These are phyloP conservation scores for Cyberlindnera samutprakarnensis DNA, from an alignment of 805 yeast species.

Conservation along the genomic window DNA sequence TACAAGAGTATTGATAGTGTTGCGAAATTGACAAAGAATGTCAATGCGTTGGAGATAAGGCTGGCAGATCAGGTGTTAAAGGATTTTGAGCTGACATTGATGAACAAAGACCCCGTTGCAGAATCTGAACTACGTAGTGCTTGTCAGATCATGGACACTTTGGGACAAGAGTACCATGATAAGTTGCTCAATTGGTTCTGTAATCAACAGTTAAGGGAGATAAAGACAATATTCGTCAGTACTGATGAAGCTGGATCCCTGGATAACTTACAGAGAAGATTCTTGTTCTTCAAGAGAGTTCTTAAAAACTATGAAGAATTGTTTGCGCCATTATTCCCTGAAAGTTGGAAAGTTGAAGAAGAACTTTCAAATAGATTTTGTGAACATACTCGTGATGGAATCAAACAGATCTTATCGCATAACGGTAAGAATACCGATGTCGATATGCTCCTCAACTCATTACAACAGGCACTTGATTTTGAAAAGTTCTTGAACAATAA, in stretches of 20 bases:
- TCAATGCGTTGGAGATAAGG: conserved; percentile 50
- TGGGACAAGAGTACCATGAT: conserved; percentile 49
- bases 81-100: conserved; percentile 55
- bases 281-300: conserved; percentile 70
- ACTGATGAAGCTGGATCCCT: conserved; percentile 92
- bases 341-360: conserved; percentile 61
- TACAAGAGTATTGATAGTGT: conserved; percentile 81
- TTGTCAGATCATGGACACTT: conserved; percentile 60
- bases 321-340: conserved; percentile 52
- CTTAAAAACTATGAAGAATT: conserved; percentile 50
- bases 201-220: conserved; percentile 61
- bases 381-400: conserved; percentile 59
- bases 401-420: conserved; percentile 43
- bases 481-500: conserved; percentile 65
- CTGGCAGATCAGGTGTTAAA: conserved; percentile 62
- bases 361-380: conserved; percentile 59
- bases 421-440: conserved; percentile 43
- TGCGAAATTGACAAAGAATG: conserved; percentile 52
- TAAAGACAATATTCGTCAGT: conserved; percentile 63
- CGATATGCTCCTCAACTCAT: conserved; percentile 55
- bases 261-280: conserved; percentile 79
- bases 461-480: conserved; percentile 77
- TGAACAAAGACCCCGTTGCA: conserved; percentile 21
- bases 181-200: conserved; percentile 70
- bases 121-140: conserved; percentile 43